Base-by-base conservation (phyloP, 345 rosid species). In the Schrenkiella parvula region DNA sequence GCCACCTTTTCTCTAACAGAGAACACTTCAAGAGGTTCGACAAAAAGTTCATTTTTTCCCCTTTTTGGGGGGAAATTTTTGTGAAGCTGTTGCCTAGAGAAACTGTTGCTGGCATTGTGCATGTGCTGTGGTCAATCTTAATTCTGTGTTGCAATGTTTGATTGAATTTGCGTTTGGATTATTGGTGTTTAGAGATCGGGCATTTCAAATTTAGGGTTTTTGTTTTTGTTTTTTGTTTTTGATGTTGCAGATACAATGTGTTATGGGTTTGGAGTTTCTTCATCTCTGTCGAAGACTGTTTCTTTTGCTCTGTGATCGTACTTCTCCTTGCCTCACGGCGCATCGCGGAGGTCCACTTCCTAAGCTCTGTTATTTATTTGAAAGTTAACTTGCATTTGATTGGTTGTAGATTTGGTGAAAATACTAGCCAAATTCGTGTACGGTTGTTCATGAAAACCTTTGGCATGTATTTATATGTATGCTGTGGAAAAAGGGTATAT, bases 151-250 rank as follows among this genome's bases (percentile, higher is more conserved):
- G 46, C 43, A 55, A 64, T 17, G 80, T 41, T 51, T 41, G 8
- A 23, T 56, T 19, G 57, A 15, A 47, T 73, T 58, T 38, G 21
- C 8, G 50, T 74, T 59, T 65, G 62, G 61, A 25, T 57, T 51
- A 38, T 68, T 68, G 47, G 53, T 39, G 41, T 25, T 55, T 52
- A 35, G 28, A 52, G 68, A 61, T 35, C 32, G 41, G 43, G 43
- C 62, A 26, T 34, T 57, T 77, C 47, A 64, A 66, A 74, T 69
- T 77, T 80, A 79, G 88, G 85, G 84, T 80, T 85, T 79, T 76
- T 52, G 66, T 53, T 80, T 60, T 32, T 17, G 11, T 28, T 26
- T 26, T 29, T 3, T 5, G 14, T 48, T 23, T 41, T 21, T 50
- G 22, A 64, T 55, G 60, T 71, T 82, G 56, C 75, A 63, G 82